These are phyloP conservation scores for Pharnaceum exiguum DNA, from an alignment of 148 eudicot species.

Conservation along the genomic window DNA sequence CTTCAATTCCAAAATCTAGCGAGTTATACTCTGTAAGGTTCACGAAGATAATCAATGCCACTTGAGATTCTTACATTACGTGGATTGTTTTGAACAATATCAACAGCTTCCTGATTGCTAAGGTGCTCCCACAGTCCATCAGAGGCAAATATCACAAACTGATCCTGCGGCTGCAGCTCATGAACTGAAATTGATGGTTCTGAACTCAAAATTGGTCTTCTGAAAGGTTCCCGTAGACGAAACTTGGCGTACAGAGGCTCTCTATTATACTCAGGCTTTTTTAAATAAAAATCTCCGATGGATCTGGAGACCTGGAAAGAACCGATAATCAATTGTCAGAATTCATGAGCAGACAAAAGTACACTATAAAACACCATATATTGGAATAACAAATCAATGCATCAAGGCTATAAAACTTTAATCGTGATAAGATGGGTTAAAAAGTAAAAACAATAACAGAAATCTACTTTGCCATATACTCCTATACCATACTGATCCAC, in stretches of 20 bases:
- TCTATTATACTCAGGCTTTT: conserved; percentile 67
- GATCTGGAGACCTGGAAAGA: conserved; percentile 61
- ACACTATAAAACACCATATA: too few relatives aligned
- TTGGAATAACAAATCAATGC: not conserved
- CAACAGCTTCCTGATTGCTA: conserved; percentile 75
- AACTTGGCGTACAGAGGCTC: conserved; percentile 74
- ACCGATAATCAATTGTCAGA: not conserved
- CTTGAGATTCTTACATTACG: conserved; percentile 44
- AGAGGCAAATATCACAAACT: conserved; percentile 73
- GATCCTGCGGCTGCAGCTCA: conserved; percentile 63
- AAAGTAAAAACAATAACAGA: too few relatives aligned
- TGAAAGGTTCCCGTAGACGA: conserved; percentile 69
- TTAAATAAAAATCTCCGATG: conserved; percentile 74
- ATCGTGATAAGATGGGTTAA: too few relatives aligned
- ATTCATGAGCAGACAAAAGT: not conserved
- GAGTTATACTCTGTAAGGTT: too few relatives aligned
- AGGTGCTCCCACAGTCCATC: conserved; percentile 94
- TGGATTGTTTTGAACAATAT: conserved; percentile 62
- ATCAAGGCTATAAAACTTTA: too few relatives aligned
- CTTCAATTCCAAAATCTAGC: too few relatives aligned
- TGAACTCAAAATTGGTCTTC: conserved; percentile 69
- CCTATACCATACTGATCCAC: too few relatives aligned
- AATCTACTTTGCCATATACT: too few relatives aligned
- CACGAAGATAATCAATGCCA: too few relatives aligned
- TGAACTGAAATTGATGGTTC: conserved; percentile 63